phyloP scores from a whole-genome alignment of 2,329 filamentous ascomycete genomes.

The Colletotrichum somersetense region DNA sequence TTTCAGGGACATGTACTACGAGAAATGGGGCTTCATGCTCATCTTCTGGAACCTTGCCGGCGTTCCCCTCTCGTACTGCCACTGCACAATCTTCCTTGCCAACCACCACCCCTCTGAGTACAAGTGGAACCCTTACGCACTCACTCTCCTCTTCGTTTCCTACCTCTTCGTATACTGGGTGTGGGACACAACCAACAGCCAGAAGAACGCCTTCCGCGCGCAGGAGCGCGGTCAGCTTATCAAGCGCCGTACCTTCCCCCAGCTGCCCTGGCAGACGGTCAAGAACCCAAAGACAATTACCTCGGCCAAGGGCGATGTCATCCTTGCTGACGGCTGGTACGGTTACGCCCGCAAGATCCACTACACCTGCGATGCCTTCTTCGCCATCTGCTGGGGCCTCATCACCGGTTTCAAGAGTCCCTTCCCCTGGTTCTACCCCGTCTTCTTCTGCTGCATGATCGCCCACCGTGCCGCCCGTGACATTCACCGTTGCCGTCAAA shows the following conservation, averaged over 20 bases:
- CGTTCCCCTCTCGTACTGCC: conserved; percentile 91
- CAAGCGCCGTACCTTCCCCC: conserved; percentile 85
- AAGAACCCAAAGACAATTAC: conserved; percentile 84
- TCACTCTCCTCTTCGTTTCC: conserved; percentile 73
- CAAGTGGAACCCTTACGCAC: conserved; percentile 77
- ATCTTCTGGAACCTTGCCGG: conserved; percentile 98
- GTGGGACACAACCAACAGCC: conserved; percentile 92
- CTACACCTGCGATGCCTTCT: conserved; percentile 85
- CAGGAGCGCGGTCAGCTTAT: conserved; percentile 79
- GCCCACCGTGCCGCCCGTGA: conserved; percentile 81
- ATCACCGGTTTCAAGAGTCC: conserved; percentile 84
- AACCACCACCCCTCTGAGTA: conserved; percentile 85
- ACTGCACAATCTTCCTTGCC: conserved; percentile 91
- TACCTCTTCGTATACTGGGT: conserved; percentile 91
- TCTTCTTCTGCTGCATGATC: conserved; percentile 87
- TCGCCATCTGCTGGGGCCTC: conserved; percentile 82
- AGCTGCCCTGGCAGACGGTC: conserved; percentile 88
- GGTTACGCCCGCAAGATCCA: conserved; percentile 62
- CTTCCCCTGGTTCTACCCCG: conserved; percentile 90
- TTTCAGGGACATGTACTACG: conserved; percentile 89
- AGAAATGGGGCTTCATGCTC: conserved; percentile 98
- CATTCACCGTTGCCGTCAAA: conserved; percentile 78
- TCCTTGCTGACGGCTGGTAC: conserved; percentile 89
- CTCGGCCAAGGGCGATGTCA: conserved; percentile 78
- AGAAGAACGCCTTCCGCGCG: conserved; percentile 93